Evolutionary conservation across 2,329 filamentous ascomycete genomes (phyloP), one percentile per base, ranked within the genome.

Genomic region (Erysiphe pisi): DNA sequence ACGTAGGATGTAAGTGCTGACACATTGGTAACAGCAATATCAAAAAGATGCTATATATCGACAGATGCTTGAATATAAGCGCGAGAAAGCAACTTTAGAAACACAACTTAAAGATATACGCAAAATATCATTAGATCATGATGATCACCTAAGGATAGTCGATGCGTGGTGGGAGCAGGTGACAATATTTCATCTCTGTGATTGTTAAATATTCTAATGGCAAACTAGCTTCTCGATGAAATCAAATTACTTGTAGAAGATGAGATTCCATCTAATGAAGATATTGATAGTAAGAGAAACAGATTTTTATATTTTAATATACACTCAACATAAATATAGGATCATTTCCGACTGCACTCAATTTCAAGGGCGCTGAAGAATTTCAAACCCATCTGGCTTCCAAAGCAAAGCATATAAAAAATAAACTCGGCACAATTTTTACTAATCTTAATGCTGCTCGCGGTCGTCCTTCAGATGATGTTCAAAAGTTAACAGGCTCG

Each of bases 51-150:
- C 95, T 79, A 97, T 99, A 82, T 91, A 92, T 81, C 93, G 96
- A 77, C 94, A 97, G 84, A 97, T 99, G 93, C 92, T 93, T 82
- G 95, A 98, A 84, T 97, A 97, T 84, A 97, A 97, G 84, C 90
- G 95, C 80, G 93, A 97, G 82, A 94, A 93, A 82, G 86, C 87
- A 77, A 91, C 91, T 61, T 85, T 96, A 79, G 94, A 98, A 84
- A 86, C 89, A 77, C 91, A 92, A 81, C 85, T 97, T 78, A 90
- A 90, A 82, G 92, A 97, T 79, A 85, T 96, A 79, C 88, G 92
- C 79, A 93, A 93, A 82, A 88, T 89, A 81, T 89, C 91, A 45
- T 87, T 88, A 79, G 89, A 95, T 83, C 93, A 98, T 84, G 93
- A 98, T 84, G 93, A 98, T 80, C 95, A 98, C 83, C 85, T 99